phyloP scores from a whole-genome alignment of 768 basidiomycete genomes.

The Suillus ampliporus region DNA sequence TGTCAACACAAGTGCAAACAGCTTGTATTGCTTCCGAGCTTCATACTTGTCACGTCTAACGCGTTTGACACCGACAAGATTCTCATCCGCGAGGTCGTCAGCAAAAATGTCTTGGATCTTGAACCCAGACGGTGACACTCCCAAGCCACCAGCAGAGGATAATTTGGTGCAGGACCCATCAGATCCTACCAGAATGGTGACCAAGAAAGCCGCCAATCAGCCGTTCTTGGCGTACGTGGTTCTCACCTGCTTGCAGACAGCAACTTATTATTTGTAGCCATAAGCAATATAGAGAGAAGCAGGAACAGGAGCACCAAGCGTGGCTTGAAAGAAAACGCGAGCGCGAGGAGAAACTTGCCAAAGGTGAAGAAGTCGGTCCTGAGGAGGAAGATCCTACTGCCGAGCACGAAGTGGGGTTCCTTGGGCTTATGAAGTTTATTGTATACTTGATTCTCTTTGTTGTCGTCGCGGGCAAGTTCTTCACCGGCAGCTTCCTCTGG shows the following conservation, averaged over 20 bases:
- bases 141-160: conserved; percentile 43
- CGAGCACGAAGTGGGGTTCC: conserved; percentile 65
- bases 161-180: conserved; percentile 66
- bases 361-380: conserved; percentile 75
- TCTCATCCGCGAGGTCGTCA: conserved; percentile 4
- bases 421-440: conserved; percentile 73
- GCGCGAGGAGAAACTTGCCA: conserved; percentile 73
- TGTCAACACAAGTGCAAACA: background rate
- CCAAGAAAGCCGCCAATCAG: conserved; percentile 81
- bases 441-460: conserved; percentile 58
- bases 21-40: background rate
- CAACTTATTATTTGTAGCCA: conserved; percentile 48
- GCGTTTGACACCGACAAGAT: background rate
- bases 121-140: conserved; percentile 46
- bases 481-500: conserved; percentile 89
- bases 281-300: conserved; percentile 67
- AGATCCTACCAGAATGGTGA: conserved; percentile 72
- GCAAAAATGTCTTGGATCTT: conserved; percentile 69
- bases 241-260: background rate
- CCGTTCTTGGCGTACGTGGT: conserved; percentile 80
- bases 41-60: background rate
- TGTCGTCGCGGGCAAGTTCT: conserved; percentile 75
- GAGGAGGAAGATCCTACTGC: conserved; percentile 77
- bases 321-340: conserved; percentile 76
- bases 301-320: conserved; percentile 61